These are phyloP conservation scores for Hemileccinum impolitum DNA, from an alignment of 768 basidiomycete genomes.

Conservation along the genomic window DNA sequence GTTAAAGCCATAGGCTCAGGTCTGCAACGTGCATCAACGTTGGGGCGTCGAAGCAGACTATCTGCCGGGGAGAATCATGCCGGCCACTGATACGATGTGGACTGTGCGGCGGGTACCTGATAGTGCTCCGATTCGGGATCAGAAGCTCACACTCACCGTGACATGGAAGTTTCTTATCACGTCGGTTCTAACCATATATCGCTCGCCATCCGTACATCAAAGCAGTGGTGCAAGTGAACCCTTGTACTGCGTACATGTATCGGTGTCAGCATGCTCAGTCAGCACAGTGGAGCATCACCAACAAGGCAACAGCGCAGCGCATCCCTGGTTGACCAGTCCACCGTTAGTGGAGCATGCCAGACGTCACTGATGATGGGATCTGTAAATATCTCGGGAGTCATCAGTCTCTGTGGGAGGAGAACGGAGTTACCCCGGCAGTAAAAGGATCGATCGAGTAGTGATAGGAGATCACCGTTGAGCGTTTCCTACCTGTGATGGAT, in stretches of 20 bases:
- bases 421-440: background rate
- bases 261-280: too few species aligned
- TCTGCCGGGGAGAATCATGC: background rate
- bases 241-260: background rate
- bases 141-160: background rate
- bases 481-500: background rate
- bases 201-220: too few species aligned
- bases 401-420: background rate
- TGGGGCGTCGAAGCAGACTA: background rate
- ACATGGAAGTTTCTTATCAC: conserved; percentile 4
- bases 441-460: background rate
- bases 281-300: background rate
- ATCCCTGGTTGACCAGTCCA: background rate
- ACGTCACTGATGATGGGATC: conserved; percentile 3
- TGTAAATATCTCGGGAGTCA: background rate
- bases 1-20: background rate
- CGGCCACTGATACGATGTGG: background rate
- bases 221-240: too few species aligned
- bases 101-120: background rate
- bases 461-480: background rate
- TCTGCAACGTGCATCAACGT: background rate
- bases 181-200: background rate
- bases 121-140: conserved; percentile 1
- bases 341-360: conserved; percentile 1
- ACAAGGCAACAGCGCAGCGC: background rate